Evolutionary conservation across 768 basidiomycete species (phyloP).

Genomic region (Tephrocybe rancida): DNA sequence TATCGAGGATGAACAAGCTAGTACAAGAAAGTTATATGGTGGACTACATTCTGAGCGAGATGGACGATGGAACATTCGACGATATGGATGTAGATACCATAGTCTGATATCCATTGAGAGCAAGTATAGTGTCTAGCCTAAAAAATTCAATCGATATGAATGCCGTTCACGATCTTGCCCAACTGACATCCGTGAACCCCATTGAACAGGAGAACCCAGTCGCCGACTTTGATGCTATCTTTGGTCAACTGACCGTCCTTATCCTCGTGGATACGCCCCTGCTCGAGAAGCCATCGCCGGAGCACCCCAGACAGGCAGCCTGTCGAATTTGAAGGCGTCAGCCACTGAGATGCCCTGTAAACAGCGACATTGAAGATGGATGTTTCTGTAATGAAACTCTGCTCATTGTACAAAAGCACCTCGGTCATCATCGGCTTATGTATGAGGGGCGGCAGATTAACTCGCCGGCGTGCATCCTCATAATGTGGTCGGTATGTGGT

Average conservation of each 20-base stretch:
- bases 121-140: neutral
- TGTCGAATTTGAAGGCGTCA: constrained; percentile 60
- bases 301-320: constrained; percentile 78
- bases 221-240: constrained; percentile 49
- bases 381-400: constrained; percentile 58
- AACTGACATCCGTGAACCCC: constrained; percentile 70
- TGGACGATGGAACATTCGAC: constrained; percentile 79
- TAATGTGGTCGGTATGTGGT: constrained; percentile 68
- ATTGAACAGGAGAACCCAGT: constrained; percentile 73
- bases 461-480: constrained; percentile 62
- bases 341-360: constrained; percentile 56
- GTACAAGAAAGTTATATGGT: constrained; percentile 96
- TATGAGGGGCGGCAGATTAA: constrained; percentile 40
- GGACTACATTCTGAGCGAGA: constrained; percentile 86
- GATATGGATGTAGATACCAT: constrained; percentile 46
- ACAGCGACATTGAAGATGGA: constrained; percentile 76
- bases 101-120: constrained; percentile 5
- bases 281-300: constrained; percentile 68
- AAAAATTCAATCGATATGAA: neutral
- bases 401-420: constrained; percentile 63
- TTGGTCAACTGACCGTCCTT: constrained; percentile 41
- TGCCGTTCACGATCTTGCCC: constrained; percentile 39
- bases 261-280: constrained; percentile 57
- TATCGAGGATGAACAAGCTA: constrained; percentile 79
- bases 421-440: constrained; percentile 42